phyloP scores from a whole-genome alignment of 140 eudicot genomes.

The Anethum foeniculum region DNA sequence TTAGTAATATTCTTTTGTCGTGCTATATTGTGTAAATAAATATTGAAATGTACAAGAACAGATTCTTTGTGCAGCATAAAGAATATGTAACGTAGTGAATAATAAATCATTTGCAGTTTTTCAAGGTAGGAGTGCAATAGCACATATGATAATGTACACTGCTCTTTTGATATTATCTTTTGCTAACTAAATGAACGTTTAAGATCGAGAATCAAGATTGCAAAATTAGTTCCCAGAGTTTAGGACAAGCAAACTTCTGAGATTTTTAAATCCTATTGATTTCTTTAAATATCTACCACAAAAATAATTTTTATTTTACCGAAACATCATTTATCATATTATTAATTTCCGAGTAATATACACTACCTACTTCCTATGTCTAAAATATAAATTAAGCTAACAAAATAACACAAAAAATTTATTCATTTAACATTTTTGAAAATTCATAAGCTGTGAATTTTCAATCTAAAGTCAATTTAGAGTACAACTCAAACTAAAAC shows the following conservation, averaged over 20 bases:
- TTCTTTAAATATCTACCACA: no score
- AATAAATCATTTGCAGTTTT: background rate
- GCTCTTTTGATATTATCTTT: no score
- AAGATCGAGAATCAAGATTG: background rate
- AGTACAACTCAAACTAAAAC: background rate
- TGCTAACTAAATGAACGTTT: background rate
- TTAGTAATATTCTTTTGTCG: background rate
- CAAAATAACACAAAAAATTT: no score
- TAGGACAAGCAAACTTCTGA: background rate
- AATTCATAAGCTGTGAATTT: no score
- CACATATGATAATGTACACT: background rate
- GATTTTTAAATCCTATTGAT: background rate
- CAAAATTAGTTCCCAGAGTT: background rate
- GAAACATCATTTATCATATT: background rate
- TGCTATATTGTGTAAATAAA: background rate
- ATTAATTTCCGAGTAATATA: no score
- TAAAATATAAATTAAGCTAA: no score
- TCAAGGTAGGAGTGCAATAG: background rate
- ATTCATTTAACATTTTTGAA: no score
- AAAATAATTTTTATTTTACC: no score
- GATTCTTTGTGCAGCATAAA: background rate
- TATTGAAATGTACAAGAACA: background rate
- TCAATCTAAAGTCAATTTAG: no score
- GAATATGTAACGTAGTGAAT: background rate
- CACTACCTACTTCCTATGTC: no score